Evolutionary conservation across 768 basidiomycete genomes (phyloP).

Genomic region (Lactarius vividus): DNA sequence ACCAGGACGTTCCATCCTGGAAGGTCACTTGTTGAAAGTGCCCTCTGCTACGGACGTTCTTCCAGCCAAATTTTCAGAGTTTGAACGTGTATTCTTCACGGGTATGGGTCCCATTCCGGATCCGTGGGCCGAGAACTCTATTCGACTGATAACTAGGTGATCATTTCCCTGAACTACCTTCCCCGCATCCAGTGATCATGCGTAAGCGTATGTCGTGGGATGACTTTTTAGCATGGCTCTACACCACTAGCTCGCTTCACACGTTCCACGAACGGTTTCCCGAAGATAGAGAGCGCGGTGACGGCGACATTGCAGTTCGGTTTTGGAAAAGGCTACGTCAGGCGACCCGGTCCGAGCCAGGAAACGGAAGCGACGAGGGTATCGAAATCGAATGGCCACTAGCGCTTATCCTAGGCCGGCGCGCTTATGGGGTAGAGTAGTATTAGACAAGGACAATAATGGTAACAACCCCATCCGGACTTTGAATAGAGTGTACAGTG

Average conservation of each 20-base stretch:
- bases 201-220: slow-evolving; percentile 60
- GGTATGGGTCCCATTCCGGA: slow-evolving; percentile 37
- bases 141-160: slow-evolving; percentile 33
- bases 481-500: slow-evolving; percentile 18
- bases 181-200: slow-evolving; percentile 50
- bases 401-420: slow-evolving; percentile 30
- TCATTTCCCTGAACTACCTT: slow-evolving; percentile 41
- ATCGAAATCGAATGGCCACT: slow-evolving; percentile 44
- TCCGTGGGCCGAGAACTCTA: background rate
- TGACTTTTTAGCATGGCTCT: slow-evolving; percentile 63
- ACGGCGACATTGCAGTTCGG: slow-evolving; percentile 63
- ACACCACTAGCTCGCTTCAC: slow-evolving; percentile 69
- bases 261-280: slow-evolving; percentile 64
- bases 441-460: background rate
- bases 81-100: slow-evolving; percentile 57
- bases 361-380: slow-evolving; percentile 28
- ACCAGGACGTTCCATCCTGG: slow-evolving; percentile 75
- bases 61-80: slow-evolving; percentile 39
- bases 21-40: slow-evolving; percentile 66
- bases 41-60: slow-evolving; percentile 47
- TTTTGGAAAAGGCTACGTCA: slow-evolving; percentile 57
- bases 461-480: slow-evolving; percentile 21
- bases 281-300: slow-evolving; percentile 46
- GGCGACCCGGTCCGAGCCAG: slow-evolving; percentile 31
- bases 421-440: background rate